Evolutionary conservation across 2,329 filamentous ascomycete genomes (phyloP), one percentile per base, ranked within the genome.

Genomic region (Claviceps quebecensis): DNA sequence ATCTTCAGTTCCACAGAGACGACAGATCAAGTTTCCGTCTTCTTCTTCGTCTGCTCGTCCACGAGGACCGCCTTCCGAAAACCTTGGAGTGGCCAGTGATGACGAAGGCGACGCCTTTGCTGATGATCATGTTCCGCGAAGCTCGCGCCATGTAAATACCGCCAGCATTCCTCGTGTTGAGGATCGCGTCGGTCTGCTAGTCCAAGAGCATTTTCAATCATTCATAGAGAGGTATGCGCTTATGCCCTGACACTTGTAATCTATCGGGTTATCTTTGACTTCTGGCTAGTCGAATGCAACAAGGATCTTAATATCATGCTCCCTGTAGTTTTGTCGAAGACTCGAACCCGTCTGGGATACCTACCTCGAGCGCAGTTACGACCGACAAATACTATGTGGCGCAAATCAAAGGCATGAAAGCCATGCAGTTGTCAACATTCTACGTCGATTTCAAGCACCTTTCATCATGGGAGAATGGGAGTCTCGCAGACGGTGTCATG

Each of bases 391-490:
- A 89, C 71, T 94, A 93, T 66, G 75, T 93, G 53, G 85, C 85
- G 48, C 87, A 90, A 68, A 87, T 94, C 59, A 82, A 86, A 61
- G 84, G 83, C 55, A 81, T 94, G 75, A 77, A 79, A 53, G 76
- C 76, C 22, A 86, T 84, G 64, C 75, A 81, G 56, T 76, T 91
- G n/a, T 91, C 87, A 1, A 93, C 87, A 5, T 80, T 93, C 53
- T 94, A 93, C 64, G 79, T 94, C 61, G 87, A 94, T 69, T 93
- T 83, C 69, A 87, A 83, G 57, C 93, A 98, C 66, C 72, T 98
- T 34, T 78, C 82, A 52, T 77, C 81, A 38, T 84, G 83, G 66
- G 82, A 86, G 60, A 85, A 90, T 58, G 87, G 86, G 50, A 83
- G 86, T 53, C 72, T 98, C 49, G 88, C 91, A 43, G 83, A 87